Percentiles rank a stretch among this genome's conserved stretches.
These are phyloP conservation scores for Fusarium illudens DNA, from an alignment of 2,329 filamentous ascomycete species.

Conservation along the genomic window DNA sequence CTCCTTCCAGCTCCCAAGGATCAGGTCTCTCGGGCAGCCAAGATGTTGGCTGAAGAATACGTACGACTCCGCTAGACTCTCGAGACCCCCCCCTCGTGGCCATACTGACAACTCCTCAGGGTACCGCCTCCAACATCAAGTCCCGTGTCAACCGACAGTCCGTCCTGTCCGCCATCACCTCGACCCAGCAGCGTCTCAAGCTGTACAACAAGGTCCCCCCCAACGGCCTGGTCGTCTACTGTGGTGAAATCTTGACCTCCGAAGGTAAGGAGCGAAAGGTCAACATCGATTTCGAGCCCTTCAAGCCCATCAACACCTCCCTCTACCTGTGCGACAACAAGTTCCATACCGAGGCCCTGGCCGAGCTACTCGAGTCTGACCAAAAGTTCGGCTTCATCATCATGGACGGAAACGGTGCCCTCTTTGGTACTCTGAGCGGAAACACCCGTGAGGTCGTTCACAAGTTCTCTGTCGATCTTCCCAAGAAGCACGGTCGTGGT, in stretches of 20 bases:
- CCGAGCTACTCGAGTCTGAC: conserved; percentile 96
- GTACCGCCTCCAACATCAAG: conserved; percentile 99
- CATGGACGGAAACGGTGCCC: conserved; percentile 98
- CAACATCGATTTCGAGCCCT: conserved; percentile 99
- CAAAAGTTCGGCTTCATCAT: conserved; percentile 99
- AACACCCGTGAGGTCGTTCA: conserved; percentile 97
- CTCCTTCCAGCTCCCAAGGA: conserved; percentile 83
- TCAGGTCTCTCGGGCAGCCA: conserved; percentile 92
- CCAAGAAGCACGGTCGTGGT: conserved; percentile 99
- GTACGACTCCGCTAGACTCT: conserved; percentile 59
- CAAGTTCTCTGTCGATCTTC: conserved; percentile 98
- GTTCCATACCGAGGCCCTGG: conserved; percentile 97
- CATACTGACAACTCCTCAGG: conserved; percentile 60
- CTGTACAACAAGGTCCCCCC: conserved; percentile 98
- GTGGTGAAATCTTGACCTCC: conserved; percentile 98
- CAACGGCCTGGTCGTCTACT: conserved; percentile 98
- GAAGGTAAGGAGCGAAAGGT: conserved; percentile 99
- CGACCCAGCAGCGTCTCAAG: conserved; percentile 98
- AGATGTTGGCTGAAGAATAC: conserved; percentile 99
- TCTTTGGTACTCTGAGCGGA: conserved; percentile 95
- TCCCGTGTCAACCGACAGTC: conserved; percentile 99
- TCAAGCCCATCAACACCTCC: conserved; percentile 99
- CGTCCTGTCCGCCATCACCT: conserved; percentile 97
- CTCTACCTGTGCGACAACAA: conserved; percentile 99
- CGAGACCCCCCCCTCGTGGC: neutral